Evolutionary conservation across 1,284 basidiomycete species (phyloP).

Genomic region (Ustilago bromivora): DNA sequence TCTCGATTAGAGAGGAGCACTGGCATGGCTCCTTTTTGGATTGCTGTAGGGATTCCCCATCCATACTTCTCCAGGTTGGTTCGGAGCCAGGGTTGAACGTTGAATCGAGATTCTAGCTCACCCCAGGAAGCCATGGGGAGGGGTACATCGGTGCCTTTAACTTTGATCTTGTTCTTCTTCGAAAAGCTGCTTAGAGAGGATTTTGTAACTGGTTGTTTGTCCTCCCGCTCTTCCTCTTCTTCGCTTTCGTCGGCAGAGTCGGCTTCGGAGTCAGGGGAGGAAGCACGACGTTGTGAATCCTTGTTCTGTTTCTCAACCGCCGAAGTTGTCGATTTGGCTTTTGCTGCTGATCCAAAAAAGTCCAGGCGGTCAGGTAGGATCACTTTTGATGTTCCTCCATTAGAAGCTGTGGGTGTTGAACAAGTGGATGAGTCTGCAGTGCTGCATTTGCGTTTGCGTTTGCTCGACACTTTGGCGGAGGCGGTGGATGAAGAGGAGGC

Average conservation of each 20-base stretch:
- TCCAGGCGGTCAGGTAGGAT: slow-evolving; percentile 57
- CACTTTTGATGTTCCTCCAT: slow-evolving; percentile 27
- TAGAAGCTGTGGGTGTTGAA: background rate
- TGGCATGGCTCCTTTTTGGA: slow-evolving; percentile 69
- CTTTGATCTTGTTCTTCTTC: slow-evolving; percentile 66
- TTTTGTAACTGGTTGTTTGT: slow-evolving; percentile 42
- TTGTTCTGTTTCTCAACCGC: slow-evolving; percentile 30
- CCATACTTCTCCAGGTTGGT: slow-evolving; percentile 56
- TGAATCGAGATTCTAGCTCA: slow-evolving; percentile 60
- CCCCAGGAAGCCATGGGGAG: slow-evolving; percentile 68
- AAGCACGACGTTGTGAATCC: slow-evolving; percentile 26
- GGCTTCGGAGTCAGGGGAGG: slow-evolving; percentile 4
- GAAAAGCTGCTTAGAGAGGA: slow-evolving; percentile 60
- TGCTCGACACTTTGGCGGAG: background rate
- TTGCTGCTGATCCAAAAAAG: slow-evolving; percentile 55
- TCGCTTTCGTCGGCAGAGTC: slow-evolving; percentile 24
- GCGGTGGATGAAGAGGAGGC: slow-evolving; percentile 3
- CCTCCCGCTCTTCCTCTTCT: slow-evolving; percentile 1
- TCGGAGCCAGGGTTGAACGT: slow-evolving; percentile 51
- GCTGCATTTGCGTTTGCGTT: slow-evolving; percentile 17
- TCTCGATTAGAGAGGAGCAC: slow-evolving; percentile 67
- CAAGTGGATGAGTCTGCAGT: background rate
- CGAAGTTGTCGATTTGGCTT: slow-evolving; percentile 71
- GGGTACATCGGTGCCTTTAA: slow-evolving; percentile 70
- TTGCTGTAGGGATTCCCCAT: slow-evolving; percentile 66